Evolutionary conservation across 345 rosid genomes (phyloP).

Genomic region (Combretum micranthum): DNA sequence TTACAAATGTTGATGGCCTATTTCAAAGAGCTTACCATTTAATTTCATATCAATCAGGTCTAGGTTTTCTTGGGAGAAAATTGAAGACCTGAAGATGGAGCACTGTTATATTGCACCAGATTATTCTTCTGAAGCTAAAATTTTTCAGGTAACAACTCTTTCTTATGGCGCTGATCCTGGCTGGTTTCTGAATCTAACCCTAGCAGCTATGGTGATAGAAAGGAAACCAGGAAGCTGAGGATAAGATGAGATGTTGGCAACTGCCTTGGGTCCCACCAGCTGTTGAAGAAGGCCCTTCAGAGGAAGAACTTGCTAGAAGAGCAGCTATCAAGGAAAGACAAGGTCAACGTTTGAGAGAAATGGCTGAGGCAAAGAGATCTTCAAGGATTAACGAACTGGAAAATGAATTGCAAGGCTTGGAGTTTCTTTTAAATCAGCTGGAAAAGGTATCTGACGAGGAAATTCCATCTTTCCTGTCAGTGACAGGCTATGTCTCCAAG

Average conservation of each 20-base stretch:
- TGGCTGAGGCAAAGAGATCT: slow-evolving; percentile 94
- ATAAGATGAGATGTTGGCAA: slow-evolving; percentile 86
- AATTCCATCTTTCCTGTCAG: slow-evolving; percentile 61
- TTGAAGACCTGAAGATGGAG: slow-evolving; percentile 94
- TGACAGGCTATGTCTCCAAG: slow-evolving; percentile 73
- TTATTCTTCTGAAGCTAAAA: slow-evolving; percentile 61
- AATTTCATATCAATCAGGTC: slow-evolving; percentile 35
- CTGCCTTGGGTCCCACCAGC: slow-evolving; percentile 94
- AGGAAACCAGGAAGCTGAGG: slow-evolving; percentile 83
- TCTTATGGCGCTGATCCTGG: background rate
- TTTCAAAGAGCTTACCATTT: background rate
- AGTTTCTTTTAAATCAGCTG: slow-evolving; percentile 78
- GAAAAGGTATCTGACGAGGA: slow-evolving; percentile 60
- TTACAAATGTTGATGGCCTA: too few species aligned
- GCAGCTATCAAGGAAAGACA: slow-evolving; percentile 91
- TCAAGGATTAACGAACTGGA: slow-evolving; percentile 79
- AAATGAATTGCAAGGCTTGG: slow-evolving; percentile 71
- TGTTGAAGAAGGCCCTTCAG: slow-evolving; percentile 85
- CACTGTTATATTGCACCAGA: slow-evolving; percentile 80
- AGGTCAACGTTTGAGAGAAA: slow-evolving; percentile 91
- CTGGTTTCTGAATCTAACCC: slow-evolving; percentile 3
- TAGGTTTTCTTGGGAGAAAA: slow-evolving; percentile 86
- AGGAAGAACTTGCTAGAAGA: slow-evolving; percentile 93
- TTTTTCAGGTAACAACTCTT: slow-evolving; percentile 53
- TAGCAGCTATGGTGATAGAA: slow-evolving; percentile 42